A percentile compares a stretch with the other conserved stretches of the same genome.
Conservation (phyloP, 2,329 filamentous ascomycete genomes). For the Alternaria solani region DNA sequence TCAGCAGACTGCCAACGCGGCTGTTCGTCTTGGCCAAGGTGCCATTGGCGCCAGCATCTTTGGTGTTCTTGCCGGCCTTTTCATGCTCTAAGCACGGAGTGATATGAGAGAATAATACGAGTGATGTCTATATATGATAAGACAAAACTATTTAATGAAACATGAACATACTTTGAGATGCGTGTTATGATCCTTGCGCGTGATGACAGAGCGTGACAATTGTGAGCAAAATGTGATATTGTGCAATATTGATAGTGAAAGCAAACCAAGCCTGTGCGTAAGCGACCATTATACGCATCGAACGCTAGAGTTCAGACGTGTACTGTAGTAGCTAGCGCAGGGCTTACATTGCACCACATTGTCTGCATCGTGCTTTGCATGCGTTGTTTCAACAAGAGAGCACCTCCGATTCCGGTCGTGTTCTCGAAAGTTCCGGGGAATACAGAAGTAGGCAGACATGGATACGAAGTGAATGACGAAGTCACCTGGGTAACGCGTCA, state of each 20-base stretch:
- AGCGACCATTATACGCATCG: not conserved
- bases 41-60: conserved; percentile 17
- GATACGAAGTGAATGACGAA: not conserved
- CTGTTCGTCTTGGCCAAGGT: conserved; percentile 13
- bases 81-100: conserved; percentile 21
- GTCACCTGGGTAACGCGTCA: not conserved
- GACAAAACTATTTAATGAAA: not conserved
- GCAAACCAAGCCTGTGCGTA: not conserved
- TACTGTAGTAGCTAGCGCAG: not conserved
- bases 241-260: not conserved
- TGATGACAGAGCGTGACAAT: not conserved
- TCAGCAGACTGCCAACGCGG: conserved; percentile 22
- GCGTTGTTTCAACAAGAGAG: not conserved
- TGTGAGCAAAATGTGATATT: not conserved
- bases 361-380: not conserved
- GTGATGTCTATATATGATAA: not conserved
- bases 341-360: not conserved
- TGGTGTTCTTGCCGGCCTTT: conserved; percentile 18
- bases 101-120: not conserved
- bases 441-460: not conserved
- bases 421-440: not conserved
- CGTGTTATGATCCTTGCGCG: not conserved
- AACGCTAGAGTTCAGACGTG: not conserved
- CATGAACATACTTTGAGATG: not conserved
- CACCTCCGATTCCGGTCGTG: not conserved